A percentile compares a stretch with the other conserved stretches of the same genome.
Conservation (phyloP, 2,329 filamentous ascomycete genomes). For the Cladosporium phlei region DNA sequence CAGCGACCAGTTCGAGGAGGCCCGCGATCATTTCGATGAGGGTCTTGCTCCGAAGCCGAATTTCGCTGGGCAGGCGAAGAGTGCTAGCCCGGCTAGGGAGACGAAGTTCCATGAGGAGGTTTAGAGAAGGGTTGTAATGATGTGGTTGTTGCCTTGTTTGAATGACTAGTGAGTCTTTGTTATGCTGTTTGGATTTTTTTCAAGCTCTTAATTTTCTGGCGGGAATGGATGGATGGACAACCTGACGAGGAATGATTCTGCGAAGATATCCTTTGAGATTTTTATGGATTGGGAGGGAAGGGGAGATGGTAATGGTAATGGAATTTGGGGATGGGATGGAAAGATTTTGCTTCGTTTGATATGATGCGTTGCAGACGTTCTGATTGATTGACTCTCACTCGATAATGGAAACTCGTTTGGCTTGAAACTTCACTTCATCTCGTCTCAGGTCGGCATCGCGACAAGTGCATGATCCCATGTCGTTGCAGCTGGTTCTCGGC, state of each 20-base stretch:
- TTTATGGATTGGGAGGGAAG: background rate
- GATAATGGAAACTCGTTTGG: no score
- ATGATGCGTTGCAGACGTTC: no score
- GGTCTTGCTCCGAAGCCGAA: slow-evolving; percentile 39
- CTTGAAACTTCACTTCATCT: no score
- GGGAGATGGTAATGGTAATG: background rate
- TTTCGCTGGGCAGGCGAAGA: slow-evolving; percentile 32
- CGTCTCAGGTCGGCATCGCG: no score
- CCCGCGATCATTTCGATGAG: slow-evolving; percentile 47
- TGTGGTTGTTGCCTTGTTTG: background rate
- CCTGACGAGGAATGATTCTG: background rate
- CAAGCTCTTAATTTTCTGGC: background rate
- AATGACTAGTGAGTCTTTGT: background rate
- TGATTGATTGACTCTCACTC: no score
- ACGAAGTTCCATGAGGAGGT: slow-evolving; percentile 59
- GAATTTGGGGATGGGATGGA: background rate
- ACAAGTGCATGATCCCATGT: no score
- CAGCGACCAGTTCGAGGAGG: slow-evolving; percentile 50
- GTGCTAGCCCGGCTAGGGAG: slow-evolving; percentile 52
- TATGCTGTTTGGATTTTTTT: background rate
- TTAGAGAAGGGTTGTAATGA: slow-evolving; percentile 18
- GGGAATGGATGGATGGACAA: background rate
- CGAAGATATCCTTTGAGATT: slow-evolving; percentile 5
- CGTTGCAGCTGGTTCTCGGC: no score
- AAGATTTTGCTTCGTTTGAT: background rate